phyloP scores from a whole-genome alignment of 2,329 filamentous ascomycete genomes.

The Paradendryphiella salina region DNA sequence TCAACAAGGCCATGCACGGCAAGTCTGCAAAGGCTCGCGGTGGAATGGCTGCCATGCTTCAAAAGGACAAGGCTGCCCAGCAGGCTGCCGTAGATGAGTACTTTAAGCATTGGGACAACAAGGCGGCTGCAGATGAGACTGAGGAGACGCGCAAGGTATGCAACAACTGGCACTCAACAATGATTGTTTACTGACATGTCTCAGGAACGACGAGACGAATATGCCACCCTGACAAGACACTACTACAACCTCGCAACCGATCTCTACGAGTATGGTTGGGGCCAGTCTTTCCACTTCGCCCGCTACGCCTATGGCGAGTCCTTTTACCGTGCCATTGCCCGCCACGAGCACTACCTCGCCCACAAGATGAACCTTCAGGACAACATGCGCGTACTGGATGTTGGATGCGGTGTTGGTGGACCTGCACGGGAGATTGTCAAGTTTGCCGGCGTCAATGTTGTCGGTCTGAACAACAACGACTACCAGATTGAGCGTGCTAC shows the following conservation, averaged over 20 bases:
- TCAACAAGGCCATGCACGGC: constrained; percentile 87
- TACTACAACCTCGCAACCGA: constrained; percentile 99
- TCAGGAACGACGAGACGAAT: constrained; percentile 81
- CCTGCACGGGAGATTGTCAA: constrained; percentile 95
- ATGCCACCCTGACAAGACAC: constrained; percentile 89
- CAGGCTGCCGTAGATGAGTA: constrained; percentile 85
- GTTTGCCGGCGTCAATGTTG: constrained; percentile 86
- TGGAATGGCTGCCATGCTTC: constrained; percentile 80
- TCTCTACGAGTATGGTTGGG: constrained; percentile 96
- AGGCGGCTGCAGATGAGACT: constrained; percentile 77
- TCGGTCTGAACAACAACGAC: constrained; percentile 97
- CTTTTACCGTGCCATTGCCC: constrained; percentile 88
- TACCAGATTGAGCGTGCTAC: constrained; percentile 98
- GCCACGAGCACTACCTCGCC: constrained; percentile 97
- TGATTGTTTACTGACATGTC: constrained; percentile 21
- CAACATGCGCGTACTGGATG: constrained; percentile 88
- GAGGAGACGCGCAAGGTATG: constrained; percentile 74
- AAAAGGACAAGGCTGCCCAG: constrained; percentile 78
- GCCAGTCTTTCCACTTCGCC: constrained; percentile 96
- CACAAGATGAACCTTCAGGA: constrained; percentile 83
- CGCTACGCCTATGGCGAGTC: constrained; percentile 84
- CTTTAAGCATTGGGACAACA: constrained; percentile 96
- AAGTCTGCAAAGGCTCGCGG: constrained; percentile 69
- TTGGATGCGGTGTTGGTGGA: constrained; percentile 95
- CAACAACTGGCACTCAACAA: neutral